Evolutionary conservation across 805 yeast species (phyloP).

Genomic region (Wickerhamiella nectarea): DNA sequence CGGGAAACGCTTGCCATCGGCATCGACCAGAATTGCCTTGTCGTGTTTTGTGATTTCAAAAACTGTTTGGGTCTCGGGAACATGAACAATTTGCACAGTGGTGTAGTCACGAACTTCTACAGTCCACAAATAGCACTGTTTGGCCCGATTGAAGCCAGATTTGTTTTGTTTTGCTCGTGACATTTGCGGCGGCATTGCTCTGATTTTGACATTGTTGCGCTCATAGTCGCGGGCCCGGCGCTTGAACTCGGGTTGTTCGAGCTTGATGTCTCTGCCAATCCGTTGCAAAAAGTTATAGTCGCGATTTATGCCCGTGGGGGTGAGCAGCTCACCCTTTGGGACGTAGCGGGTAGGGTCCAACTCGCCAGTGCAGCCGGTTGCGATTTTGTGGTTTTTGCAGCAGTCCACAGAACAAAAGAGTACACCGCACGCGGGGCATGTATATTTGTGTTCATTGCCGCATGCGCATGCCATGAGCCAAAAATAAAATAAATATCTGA

Average conservation of each 20-base stretch:
- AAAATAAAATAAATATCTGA: too few species aligned
- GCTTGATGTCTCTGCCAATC: constrained; percentile 44
- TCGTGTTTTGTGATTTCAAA: constrained; percentile 7
- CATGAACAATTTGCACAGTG: constrained; percentile 4
- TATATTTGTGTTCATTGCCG: constrained; percentile 39
- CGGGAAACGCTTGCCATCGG: constrained; percentile 14
- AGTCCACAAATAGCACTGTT: constrained; percentile 60
- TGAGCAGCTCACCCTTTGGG: constrained; percentile 34
- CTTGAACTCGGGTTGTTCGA: constrained; percentile 38
- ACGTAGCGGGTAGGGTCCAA: constrained; percentile 50
- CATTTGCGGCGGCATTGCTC: constrained; percentile 61
- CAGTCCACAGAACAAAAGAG: constrained; percentile 61
- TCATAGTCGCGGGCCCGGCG: constrained; percentile 30
- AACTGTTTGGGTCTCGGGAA: constrained; percentile 16
- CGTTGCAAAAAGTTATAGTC: constrained; percentile 65
- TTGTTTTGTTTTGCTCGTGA: constrained; percentile 48
- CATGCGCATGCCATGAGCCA: constrained; percentile 11
- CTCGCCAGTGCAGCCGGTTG: constrained; percentile 50
- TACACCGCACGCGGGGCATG: constrained; percentile 64
- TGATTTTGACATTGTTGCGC: constrained; percentile 53
- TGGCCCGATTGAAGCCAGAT: constrained; percentile 53
- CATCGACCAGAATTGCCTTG: constrained; percentile 14
- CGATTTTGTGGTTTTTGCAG: constrained; percentile 53
- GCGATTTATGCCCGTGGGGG: constrained; percentile 42
- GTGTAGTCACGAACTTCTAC: constrained; percentile 37